Evolutionary conservation across 1,284 basidiomycete species (phyloP), one percentile per base, ranked within the genome.

Genomic region (Sutorius eximius): DNA sequence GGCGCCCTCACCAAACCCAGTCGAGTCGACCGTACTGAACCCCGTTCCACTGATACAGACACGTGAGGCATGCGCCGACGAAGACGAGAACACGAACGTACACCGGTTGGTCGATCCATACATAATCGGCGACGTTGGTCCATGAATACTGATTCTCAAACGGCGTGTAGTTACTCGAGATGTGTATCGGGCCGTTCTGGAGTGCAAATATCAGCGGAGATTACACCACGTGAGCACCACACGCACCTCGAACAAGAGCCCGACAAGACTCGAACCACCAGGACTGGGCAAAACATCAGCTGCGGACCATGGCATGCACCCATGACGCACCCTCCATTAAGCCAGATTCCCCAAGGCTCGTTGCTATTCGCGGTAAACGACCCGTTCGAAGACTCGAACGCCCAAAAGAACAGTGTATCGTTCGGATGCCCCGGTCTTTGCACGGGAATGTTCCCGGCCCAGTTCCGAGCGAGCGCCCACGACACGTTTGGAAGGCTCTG

Each of bases 51-150:
- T 82, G 50, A 36, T 30, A 53, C 33, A 46, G 45, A 41, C 4
- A 1, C 3, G 41, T 65, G 5, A 67, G 50, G 32, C 16, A 55
- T 18, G 22, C 7, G 1, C 3, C 29, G 6, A 36, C 12, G 29
- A 49, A 36, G 10, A 34, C 10, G 37, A 37, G 44, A 3, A 30
- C 2, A 1, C 7, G 7, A 24, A 71, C 78, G 24, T 69, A 84
- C 82, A 87, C 86, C 49, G 87, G 88, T 58, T 89, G 85, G 63
- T 89, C 88, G 37, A 89, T 72, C 83, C 83, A 54, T 70, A 89
- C 77, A 59, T 81, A 83, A 71, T 90, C 87, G 1, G 83, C 80
- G n/a, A 86, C 64, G 33, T 71, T 77, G 55, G 81, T 67, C 82
- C 86, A 88, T 59, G 80, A 77, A 63, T 79, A 77, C 5, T 74